A percentile compares a stretch with the other conserved stretches of the same genome.
phyloP scores from a whole-genome alignment of 169 alveolate species.

The Eimeria zaria region DNA sequence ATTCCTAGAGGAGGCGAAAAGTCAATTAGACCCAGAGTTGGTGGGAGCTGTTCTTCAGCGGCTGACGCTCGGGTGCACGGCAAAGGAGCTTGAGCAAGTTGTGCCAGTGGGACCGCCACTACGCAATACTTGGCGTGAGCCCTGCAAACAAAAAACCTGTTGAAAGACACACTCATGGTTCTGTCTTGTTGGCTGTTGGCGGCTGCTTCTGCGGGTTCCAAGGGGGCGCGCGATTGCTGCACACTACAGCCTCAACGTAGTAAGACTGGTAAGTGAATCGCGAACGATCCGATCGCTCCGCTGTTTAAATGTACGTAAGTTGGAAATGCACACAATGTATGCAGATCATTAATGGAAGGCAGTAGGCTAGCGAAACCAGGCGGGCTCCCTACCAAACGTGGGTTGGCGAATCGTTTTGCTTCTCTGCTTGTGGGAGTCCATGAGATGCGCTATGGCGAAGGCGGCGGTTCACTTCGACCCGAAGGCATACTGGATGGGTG shows the following conservation, averaged over 20 bases:
- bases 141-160: background rate
- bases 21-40: constrained; percentile 72
- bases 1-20: constrained; percentile 76
- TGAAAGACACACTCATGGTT: background rate
- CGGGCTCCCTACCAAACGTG: constrained; percentile 53
- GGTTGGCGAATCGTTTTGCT: constrained; percentile 29
- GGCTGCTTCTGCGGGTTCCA: background rate
- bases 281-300: background rate
- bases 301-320: background rate
- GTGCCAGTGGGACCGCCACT: constrained; percentile 83
- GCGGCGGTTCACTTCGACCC: constrained; percentile 69
- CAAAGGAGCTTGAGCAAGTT: constrained; percentile 76
- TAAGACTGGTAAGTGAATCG: background rate
- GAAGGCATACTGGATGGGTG: constrained; percentile 69
- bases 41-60: constrained; percentile 26
- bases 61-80: constrained; percentile 28
- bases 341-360: background rate
- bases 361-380: background rate
- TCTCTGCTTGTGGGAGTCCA: constrained; percentile 72
- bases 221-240: background rate
- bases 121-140: constrained; percentile 80
- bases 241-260: background rate
- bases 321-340: background rate
- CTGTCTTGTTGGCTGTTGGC: background rate
- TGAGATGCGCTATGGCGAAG: constrained; percentile 60